Evolutionary conservation across 257 asterid genomes (phyloP).

Genomic region (Solanum chiquidenum): DNA sequence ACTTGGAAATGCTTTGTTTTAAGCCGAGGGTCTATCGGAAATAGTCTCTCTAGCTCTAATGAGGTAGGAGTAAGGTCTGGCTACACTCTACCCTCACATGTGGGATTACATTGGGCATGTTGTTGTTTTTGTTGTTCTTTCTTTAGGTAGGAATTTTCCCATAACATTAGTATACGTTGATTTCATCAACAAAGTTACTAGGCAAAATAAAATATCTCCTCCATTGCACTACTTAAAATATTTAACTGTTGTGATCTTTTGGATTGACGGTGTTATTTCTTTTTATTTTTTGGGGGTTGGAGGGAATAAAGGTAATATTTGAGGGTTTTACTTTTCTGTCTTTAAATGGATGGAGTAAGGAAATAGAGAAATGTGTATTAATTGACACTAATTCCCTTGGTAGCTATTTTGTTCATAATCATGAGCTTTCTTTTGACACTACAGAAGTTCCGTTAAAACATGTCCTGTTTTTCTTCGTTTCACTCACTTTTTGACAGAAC

Average conservation of each 20-base stretch:
- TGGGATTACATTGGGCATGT: not conserved
- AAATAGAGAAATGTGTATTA: not conserved
- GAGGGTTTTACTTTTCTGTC: not conserved
- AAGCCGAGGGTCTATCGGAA: not conserved
- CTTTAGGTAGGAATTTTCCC: not conserved
- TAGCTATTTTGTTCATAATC: not conserved
- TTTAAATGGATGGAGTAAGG: not conserved
- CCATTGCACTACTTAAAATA: not conserved
- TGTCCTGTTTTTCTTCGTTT: not conserved
- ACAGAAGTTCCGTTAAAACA: not conserved
- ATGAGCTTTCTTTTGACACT: not conserved
- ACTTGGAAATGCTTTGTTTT: not conserved
- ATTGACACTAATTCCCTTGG: not conserved
- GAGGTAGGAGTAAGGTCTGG: not conserved
- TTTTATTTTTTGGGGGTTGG: too few species aligned
- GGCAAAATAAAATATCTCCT: not conserved
- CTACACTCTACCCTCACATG: not conserved
- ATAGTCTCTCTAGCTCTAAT: not conserved
- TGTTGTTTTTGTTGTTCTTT: not conserved
- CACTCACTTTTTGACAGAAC: not conserved
- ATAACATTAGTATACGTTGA: not conserved
- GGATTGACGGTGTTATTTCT: not conserved
- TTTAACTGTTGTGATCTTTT: not conserved
- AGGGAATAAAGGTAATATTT: not conserved
- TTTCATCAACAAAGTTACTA: not conserved